Conservation (phyloP, 768 basidiomycete genomes). For the Xanthoconium stramineum region DNA sequence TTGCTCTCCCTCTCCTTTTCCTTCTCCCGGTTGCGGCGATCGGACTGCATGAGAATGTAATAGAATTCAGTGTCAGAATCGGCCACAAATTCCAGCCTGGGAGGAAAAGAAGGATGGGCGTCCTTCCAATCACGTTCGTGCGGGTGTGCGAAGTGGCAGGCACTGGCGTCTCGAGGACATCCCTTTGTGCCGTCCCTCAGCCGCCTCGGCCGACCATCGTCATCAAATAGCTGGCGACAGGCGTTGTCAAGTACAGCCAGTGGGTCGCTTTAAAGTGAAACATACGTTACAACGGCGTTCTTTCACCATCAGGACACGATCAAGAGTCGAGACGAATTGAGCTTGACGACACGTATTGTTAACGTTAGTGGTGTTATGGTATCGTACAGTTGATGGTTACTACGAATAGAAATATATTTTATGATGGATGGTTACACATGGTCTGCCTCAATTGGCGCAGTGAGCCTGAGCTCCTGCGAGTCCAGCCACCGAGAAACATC, state of each 20-base stretch:
- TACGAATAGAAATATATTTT: constrained; percentile 11
- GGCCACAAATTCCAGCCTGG: constrained; percentile 12
- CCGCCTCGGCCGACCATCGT: constrained; percentile 24
- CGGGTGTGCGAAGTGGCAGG: constrained; percentile 33
- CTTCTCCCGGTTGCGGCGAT: constrained; percentile 16
- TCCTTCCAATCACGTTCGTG: constrained; percentile 31
- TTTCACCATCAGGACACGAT: constrained; percentile 11
- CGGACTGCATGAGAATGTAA: constrained; percentile 14
- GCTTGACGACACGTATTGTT: too few relatives aligned
- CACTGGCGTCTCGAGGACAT: constrained; percentile 18
- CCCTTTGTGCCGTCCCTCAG: constrained; percentile 20
- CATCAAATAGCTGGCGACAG: constrained; percentile 25
- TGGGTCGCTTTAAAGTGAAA: background rate
- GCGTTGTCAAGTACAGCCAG: constrained; percentile 4
- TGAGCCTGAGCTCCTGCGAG: constrained; percentile 24
- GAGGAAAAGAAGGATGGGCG: constrained; percentile 29
- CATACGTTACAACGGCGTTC: constrained; percentile 31
- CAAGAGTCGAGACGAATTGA: too few relatives aligned
- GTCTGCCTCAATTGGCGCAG: constrained; percentile 16
- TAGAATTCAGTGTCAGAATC: constrained; percentile 24
- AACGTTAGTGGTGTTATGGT: background rate
- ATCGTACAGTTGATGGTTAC: constrained; percentile 19
- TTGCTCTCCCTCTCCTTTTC: constrained; percentile 13
- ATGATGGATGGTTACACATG: background rate
- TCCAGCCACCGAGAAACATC: constrained; percentile 30